Percentiles rank a stretch among this genome's conserved stretches.
These are phyloP conservation scores for Apiospora marii DNA, from an alignment of 2,329 filamentous ascomycete genomes.

Conservation along the genomic window DNA sequence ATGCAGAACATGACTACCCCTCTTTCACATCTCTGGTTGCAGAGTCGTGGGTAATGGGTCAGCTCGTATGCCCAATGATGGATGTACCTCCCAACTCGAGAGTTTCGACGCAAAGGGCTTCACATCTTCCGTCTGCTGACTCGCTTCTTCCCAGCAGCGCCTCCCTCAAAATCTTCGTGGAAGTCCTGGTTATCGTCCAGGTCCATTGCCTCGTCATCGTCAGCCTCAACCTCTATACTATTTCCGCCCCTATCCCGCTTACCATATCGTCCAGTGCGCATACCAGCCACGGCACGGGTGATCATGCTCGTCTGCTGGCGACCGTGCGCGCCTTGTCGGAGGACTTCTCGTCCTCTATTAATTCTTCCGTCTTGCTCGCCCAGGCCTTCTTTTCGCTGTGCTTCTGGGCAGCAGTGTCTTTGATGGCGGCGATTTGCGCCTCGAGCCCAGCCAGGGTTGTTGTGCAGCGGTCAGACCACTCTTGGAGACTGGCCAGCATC, in stretches of 20 bases:
- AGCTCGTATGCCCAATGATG: background rate
- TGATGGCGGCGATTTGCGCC: conserved; percentile 73
- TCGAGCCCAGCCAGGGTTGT: conserved; percentile 79
- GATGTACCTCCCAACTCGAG: background rate
- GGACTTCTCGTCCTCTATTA: conserved; percentile 55
- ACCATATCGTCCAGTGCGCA: conserved; percentile 26
- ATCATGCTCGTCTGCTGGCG: conserved; percentile 38
- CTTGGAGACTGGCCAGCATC: conserved; percentile 72
- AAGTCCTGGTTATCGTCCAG: conserved; percentile 61
- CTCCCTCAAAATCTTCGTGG: conserved; percentile 51
- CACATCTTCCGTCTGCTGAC: conserved; percentile 63
- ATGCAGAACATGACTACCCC: background rate
- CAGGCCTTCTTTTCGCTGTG: conserved; percentile 58
- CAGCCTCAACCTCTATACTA: conserved; percentile 42
- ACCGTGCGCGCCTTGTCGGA: conserved; percentile 33
- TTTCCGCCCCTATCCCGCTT: conserved; percentile 36
- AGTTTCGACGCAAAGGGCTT: background rate
- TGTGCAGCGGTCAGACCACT: conserved; percentile 83
- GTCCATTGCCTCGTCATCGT: conserved; percentile 62
- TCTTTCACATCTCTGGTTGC: background rate
- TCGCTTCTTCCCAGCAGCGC: conserved; percentile 51
- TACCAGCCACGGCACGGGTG: conserved; percentile 33
- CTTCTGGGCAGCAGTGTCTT: conserved; percentile 61
- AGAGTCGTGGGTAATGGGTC: background rate
- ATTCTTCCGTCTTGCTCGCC: conserved; percentile 55